Conservation (phyloP, 2,329 filamentous ascomycete genomes). For the Penicillium sp. region DNA sequence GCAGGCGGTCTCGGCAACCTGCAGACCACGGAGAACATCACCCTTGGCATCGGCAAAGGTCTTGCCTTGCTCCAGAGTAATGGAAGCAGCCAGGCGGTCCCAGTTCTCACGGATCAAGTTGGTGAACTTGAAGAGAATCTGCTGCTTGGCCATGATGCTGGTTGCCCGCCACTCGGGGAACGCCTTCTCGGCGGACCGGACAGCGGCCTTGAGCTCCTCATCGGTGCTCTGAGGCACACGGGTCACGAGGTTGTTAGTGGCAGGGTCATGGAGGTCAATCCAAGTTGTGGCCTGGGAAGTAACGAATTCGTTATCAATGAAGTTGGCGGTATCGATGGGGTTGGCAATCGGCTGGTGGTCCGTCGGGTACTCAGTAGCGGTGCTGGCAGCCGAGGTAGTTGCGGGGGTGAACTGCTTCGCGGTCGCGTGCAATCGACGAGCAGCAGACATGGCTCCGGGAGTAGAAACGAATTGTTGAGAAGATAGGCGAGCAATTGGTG, state of each 20-base stretch:
- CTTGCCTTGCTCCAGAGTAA: slow-evolving; percentile 72
- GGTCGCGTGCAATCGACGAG: slow-evolving; percentile 59
- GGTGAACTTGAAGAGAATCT: slow-evolving; percentile 71
- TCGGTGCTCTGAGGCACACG: slow-evolving; percentile 70
- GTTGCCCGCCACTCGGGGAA: slow-evolving; percentile 67
- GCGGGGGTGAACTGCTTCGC: slow-evolving; percentile 58
- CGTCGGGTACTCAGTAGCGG: slow-evolving; percentile 61
- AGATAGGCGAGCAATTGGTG: slow-evolving; percentile 29
- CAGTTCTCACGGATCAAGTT: slow-evolving; percentile 68
- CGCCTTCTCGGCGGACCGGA: slow-evolving; percentile 67
- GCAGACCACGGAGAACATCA: slow-evolving; percentile 69
- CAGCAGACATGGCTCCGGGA: slow-evolving; percentile 34
- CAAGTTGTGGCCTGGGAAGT: slow-evolving; percentile 64
- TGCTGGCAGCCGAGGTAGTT: slow-evolving; percentile 56
- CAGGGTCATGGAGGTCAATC: slow-evolving; percentile 69
- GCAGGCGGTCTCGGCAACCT: slow-evolving; percentile 71
- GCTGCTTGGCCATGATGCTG: slow-evolving; percentile 65
- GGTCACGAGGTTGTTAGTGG: slow-evolving; percentile 71
- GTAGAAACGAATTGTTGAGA: slow-evolving; percentile 27
- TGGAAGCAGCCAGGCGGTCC: slow-evolving; percentile 69
- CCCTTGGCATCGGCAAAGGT: slow-evolving; percentile 71
- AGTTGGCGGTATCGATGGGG: slow-evolving; percentile 66
- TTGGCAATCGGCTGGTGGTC: slow-evolving; percentile 61
- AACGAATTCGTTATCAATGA: slow-evolving; percentile 68
- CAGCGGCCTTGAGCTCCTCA: slow-evolving; percentile 66